Conservation (phyloP, 352 stramenopile species). For the Phytophthora pini region DNA sequence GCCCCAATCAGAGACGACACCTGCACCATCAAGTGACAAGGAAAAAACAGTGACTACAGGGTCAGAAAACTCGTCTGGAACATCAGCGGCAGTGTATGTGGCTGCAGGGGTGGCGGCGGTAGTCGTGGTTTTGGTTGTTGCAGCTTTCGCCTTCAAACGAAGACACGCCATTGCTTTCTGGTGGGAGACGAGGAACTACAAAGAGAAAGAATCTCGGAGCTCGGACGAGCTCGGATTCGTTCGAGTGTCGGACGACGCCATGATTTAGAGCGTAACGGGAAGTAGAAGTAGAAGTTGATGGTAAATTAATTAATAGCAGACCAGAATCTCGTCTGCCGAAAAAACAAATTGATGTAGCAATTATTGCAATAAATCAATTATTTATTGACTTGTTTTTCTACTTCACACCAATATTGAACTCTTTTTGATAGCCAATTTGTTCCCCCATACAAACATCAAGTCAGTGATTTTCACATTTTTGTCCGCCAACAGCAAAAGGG, state of each 20-base stretch:
- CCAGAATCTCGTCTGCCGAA: too few relatives aligned
- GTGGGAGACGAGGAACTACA: conserved; percentile 27
- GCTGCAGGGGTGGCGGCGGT: conserved; percentile 17
- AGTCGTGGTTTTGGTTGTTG: conserved; percentile 32
- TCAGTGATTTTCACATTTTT: too few relatives aligned
- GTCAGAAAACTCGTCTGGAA: conserved; percentile 19
- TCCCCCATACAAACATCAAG: too few relatives aligned
- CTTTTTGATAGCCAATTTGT: too few relatives aligned
- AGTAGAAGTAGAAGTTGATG: not conserved
- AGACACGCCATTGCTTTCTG: conserved; percentile 30
- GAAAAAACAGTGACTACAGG: conserved; percentile 13
- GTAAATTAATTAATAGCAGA: conserved; percentile 1
- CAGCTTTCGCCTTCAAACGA: conserved; percentile 24
- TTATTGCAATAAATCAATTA: too few relatives aligned
- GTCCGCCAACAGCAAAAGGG: too few relatives aligned
- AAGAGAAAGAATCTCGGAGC: conserved; percentile 18
- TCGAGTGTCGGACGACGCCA: conserved; percentile 27
- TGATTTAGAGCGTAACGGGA: conserved; percentile 24
- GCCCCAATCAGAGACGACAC: conserved; percentile 16
- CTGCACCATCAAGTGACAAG: conserved; percentile 2
- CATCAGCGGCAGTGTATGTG: conserved; percentile 28
- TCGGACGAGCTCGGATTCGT: conserved; percentile 45
- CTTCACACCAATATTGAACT: too few relatives aligned
- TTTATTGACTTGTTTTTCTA: too few relatives aligned
- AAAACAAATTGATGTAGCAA: too few relatives aligned